These are phyloP conservation scores for Strobilomyces echinocephalus DNA, from an alignment of 768 basidiomycete genomes.

Conservation along the genomic window DNA sequence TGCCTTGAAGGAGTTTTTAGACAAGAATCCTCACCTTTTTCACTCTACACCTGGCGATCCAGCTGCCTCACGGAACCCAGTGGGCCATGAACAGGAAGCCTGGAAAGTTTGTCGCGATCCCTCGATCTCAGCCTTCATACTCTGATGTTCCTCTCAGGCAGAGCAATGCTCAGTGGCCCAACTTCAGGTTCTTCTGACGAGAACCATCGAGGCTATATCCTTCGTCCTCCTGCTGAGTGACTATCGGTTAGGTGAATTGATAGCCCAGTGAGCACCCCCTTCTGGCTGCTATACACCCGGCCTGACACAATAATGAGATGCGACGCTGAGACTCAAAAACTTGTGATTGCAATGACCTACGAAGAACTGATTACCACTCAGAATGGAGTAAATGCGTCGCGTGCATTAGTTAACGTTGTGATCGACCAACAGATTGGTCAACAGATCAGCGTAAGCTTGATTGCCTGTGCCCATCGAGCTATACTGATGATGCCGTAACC, in stretches of 20 bases:
- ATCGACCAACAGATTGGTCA: slow-evolving; percentile 98
- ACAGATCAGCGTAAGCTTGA: slow-evolving; percentile 75
- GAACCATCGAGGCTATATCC: slow-evolving; percentile 91
- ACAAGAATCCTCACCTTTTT: slow-evolving; percentile 81
- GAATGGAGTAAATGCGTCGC: slow-evolving; percentile 82
- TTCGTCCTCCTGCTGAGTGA: slow-evolving; percentile 91
- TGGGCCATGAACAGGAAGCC: slow-evolving; percentile 74
- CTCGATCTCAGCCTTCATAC: neutral
- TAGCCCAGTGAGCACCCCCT: slow-evolving; percentile 60
- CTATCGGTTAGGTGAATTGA: slow-evolving; percentile 81
- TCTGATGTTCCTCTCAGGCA: slow-evolving; percentile 42
- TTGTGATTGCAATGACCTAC: slow-evolving; percentile 69
- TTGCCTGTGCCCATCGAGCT: neutral
- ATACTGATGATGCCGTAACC: slow-evolving; percentile 9
- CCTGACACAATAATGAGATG: slow-evolving; percentile 45
- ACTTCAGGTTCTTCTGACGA: slow-evolving; percentile 65
- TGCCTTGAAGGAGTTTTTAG: slow-evolving; percentile 70
- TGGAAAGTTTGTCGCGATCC: slow-evolving; percentile 59
- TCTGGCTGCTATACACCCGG: neutral
- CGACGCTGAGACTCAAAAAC: slow-evolving; percentile 63
- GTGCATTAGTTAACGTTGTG: slow-evolving; percentile 87
- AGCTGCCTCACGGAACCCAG: slow-evolving; percentile 47
- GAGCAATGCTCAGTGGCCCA: slow-evolving; percentile 82
- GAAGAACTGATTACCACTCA: slow-evolving; percentile 82
- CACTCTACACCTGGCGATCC: slow-evolving; percentile 74